A percentile compares a stretch with the other conserved stretches of the same genome.
Conservation (phyloP, 768 basidiomycete genomes). For the Phylloporus sp. region DNA sequence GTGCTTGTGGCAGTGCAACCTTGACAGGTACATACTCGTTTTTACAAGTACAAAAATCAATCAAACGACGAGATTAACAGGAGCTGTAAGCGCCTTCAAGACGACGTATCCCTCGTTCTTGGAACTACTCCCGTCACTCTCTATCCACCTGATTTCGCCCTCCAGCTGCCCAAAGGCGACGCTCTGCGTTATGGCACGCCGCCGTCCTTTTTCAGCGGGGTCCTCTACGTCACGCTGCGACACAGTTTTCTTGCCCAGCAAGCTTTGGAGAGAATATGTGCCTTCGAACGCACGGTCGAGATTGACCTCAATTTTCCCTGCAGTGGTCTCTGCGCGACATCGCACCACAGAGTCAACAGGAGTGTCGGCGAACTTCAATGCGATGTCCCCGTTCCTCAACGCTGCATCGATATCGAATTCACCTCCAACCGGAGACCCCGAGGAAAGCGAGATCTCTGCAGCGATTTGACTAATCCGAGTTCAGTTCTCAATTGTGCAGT, state of each 20-base stretch:
- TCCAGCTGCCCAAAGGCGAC: conserved; percentile 4
- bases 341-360: conserved; percentile 37
- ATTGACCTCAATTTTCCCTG: conserved; percentile 20
- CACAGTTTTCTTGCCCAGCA: conserved; percentile 22
- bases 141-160: conserved; percentile 24
- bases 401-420: conserved; percentile 30
- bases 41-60: background rate
- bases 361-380: conserved; percentile 24
- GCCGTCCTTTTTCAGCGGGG: conserved; percentile 35
- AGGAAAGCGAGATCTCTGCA: conserved; percentile 28
- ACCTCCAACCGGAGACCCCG: conserved; percentile 28
- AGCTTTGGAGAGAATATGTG: conserved; percentile 29
- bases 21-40: background rate
- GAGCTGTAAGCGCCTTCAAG: conserved; percentile 11
- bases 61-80: conserved; percentile 22
- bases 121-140: conserved; percentile 16
- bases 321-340: conserved; percentile 29
- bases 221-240: conserved; percentile 25
- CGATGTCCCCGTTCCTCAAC: conserved; percentile 30
- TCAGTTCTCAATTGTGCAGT: background rate
- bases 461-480: conserved; percentile 14
- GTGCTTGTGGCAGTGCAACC: conserved; percentile 27
- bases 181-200: conserved; percentile 20
- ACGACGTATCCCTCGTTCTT: conserved; percentile 14
- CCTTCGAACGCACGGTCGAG: conserved; percentile 43